Conservation (phyloP, 768 basidiomycete species). For the Boletus coccyginus region DNA sequence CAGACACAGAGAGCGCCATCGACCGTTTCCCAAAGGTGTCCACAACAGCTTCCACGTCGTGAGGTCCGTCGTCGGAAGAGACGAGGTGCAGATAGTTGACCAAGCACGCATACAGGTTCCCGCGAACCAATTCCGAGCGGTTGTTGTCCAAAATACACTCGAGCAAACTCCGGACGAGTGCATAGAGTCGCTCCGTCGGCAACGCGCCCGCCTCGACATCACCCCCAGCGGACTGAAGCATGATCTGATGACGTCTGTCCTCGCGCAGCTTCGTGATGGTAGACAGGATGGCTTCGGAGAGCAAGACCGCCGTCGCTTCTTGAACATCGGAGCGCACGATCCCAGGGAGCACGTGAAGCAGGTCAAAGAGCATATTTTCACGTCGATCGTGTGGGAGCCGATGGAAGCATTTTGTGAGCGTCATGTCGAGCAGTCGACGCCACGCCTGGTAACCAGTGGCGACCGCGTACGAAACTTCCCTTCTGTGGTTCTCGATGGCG, state of each 20-base stretch:
- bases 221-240: conserved; percentile 62
- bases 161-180: conserved; percentile 70
- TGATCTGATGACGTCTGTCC: conserved; percentile 67
- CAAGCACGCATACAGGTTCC: conserved; percentile 90
- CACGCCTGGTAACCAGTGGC: conserved; percentile 76
- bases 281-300: conserved; percentile 80
- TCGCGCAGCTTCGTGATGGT: conserved; percentile 87
- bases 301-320: conserved; percentile 72
- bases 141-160: conserved; percentile 75
- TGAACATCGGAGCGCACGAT: conserved; percentile 64
- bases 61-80: conserved; percentile 19
- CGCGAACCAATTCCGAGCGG: conserved; percentile 81
- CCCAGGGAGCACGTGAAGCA: conserved; percentile 79
- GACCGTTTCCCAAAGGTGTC: conserved; percentile 26
- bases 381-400: conserved; percentile 77
- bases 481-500: conserved; percentile 83
- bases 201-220: conserved; percentile 64
- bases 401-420: conserved; percentile 82
- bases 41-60: conserved; percentile 11
- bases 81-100: conserved; percentile 86
- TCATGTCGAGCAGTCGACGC: conserved; percentile 81
- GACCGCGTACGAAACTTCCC: conserved; percentile 72
- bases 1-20: conserved; percentile 35
- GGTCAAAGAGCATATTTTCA: conserved; percentile 87
- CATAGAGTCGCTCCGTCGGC: conserved; percentile 76